Conservation (phyloP, 805 yeast species). For the Nakazawaea molendinolei region DNA sequence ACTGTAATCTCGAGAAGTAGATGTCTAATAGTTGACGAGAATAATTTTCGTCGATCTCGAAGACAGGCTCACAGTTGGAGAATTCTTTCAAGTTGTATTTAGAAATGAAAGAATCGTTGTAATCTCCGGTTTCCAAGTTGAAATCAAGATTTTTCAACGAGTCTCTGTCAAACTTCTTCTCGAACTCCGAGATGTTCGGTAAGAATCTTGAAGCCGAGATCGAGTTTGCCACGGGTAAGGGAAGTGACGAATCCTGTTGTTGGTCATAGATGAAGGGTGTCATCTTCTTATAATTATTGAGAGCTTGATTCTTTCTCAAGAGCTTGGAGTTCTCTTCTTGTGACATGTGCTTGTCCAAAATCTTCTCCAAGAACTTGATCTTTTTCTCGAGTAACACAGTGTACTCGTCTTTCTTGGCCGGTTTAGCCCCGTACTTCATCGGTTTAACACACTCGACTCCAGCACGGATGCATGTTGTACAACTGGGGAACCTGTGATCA, state of each 20-base stretch:
- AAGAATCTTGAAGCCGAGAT: not conserved
- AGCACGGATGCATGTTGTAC: conserved; percentile 62
- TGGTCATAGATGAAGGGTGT: conserved; percentile 4
- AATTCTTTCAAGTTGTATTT: conserved; percentile 43
- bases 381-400: conserved; percentile 50
- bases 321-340: conserved; percentile 2
- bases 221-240: not conserved
- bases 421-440: conserved; percentile 42
- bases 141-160: conserved; percentile 10
- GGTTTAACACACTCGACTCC: conserved; percentile 60
- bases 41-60: conserved; percentile 41
- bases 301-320: conserved; percentile 2
- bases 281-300: conserved; percentile 8
- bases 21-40: conserved; percentile 46
- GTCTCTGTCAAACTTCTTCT: conserved; percentile 11
- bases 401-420: conserved; percentile 47
- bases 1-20: conserved; percentile 49
- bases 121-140: conserved; percentile 8
- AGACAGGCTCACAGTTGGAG: conserved; percentile 40
- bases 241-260: not conserved
- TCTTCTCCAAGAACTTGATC: conserved; percentile 42
- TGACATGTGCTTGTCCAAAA: conserved; percentile 27
- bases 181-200: conserved; percentile 9
- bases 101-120: conserved; percentile 22
- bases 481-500: conserved; percentile 57